phyloP scores from a whole-genome alignment of 2,329 filamentous ascomycete genomes.

The Beauveria scarabaeidicola region DNA sequence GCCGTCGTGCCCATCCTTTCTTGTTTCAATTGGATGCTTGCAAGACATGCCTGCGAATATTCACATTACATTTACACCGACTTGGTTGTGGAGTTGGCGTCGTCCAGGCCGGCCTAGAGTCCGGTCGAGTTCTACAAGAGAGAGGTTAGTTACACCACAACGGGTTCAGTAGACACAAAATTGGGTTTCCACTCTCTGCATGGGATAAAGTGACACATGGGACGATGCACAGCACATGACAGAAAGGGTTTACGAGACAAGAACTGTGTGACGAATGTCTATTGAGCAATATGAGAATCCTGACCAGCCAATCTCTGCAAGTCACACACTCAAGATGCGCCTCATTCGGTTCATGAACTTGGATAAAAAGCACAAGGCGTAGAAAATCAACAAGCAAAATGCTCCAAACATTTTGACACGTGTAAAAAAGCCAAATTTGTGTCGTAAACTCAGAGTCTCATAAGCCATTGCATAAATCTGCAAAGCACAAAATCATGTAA shows the following conservation, averaged over 20 bases:
- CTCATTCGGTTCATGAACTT: neutral
- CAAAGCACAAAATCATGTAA: neutral
- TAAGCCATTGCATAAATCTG: neutral
- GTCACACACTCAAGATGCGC: too few species aligned
- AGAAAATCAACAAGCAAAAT: neutral
- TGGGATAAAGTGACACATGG: too few species aligned
- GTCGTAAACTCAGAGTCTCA: neutral
- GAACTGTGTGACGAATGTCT: neutral
- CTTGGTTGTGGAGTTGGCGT: too few species aligned
- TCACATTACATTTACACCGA: too few species aligned
- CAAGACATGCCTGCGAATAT: too few species aligned
- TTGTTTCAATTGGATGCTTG: too few species aligned
- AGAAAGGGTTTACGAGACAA: neutral
- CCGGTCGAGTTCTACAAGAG: too few species aligned
- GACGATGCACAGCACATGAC: neutral
- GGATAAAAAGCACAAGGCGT: neutral
- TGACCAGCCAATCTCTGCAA: neutral
- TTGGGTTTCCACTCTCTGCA: too few species aligned
- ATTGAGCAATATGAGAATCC: neutral
- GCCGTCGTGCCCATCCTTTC: too few species aligned
- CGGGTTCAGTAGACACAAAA: too few species aligned
- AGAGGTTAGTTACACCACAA: too few species aligned
- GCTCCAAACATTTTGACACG: neutral
- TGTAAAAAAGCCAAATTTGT: neutral
- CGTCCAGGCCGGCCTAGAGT: too few species aligned